A percentile compares a stretch with the other conserved stretches of the same genome.
These are phyloP conservation scores for Amylocarpus encephaloides DNA, from an alignment of 2,329 filamentous ascomycete species.

Conservation along the genomic window DNA sequence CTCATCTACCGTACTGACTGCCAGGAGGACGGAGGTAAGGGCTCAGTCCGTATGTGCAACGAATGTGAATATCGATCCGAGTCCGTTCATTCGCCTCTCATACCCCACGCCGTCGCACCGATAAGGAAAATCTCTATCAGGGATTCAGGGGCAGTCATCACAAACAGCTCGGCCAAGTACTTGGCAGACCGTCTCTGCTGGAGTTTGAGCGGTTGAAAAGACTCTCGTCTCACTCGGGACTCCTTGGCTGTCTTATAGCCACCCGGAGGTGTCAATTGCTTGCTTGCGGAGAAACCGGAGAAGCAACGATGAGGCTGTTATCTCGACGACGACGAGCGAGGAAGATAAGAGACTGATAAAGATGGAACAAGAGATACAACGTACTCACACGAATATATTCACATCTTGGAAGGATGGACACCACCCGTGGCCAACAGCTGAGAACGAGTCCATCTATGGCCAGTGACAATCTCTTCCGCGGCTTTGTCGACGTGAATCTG, in stretches of 20 bases:
- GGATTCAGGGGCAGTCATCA: background rate
- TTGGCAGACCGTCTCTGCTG: background rate
- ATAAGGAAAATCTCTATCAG: background rate
- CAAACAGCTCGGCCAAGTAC: background rate
- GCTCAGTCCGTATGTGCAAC: no score
- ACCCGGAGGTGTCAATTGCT: background rate
- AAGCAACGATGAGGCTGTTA: background rate
- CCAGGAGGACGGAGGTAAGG: no score
- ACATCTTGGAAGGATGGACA: no score
- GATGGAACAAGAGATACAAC: background rate
- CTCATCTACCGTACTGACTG: no score
- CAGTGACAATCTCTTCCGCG: no score
- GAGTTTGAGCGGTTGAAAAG: background rate
- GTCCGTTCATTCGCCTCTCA: background rate
- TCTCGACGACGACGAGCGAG: background rate
- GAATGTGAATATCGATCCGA: background rate
- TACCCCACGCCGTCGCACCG: constrained; percentile 1
- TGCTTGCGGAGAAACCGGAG: constrained; percentile 5
- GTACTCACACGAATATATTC: background rate
- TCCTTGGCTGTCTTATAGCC: constrained; percentile 4
- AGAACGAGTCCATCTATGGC: no score
- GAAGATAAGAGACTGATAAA: background rate
- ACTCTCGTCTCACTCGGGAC: background rate
- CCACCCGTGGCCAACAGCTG: no score
- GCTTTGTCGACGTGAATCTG: no score